These are phyloP conservation scores for Fonsecaea pugnacius DNA, from an alignment of 2,329 filamentous ascomycete genomes.

Conservation along the genomic window DNA sequence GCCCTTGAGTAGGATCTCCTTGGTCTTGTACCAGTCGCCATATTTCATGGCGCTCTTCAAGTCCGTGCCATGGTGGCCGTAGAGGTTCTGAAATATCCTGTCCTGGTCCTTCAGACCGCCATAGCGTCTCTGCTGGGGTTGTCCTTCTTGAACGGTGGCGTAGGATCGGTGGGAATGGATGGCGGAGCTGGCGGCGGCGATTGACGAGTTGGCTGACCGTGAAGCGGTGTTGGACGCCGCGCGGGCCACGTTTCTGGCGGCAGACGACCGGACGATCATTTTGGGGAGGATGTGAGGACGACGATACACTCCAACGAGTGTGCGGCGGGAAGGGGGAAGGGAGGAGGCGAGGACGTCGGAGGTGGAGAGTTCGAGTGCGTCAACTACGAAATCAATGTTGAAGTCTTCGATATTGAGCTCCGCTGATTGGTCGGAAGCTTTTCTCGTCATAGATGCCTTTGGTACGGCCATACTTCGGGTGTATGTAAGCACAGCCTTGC, in stretches of 20 bases:
- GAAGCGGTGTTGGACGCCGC: conserved; percentile 45
- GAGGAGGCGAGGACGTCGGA: neutral
- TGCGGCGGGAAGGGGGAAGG: conserved; percentile 2
- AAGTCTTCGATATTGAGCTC: conserved; percentile 28
- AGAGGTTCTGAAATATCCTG: conserved; percentile 98
- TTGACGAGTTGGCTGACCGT: conserved; percentile 48
- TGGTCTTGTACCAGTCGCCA: conserved; percentile 99
- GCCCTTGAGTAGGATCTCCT: conserved; percentile 95
- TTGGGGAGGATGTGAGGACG: conserved; percentile 5
- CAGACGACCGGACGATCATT: conserved; percentile 40
- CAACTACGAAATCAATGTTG: conserved; percentile 15
- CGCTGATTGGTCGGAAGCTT: conserved; percentile 22
- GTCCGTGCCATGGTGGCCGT: conserved; percentile 88
- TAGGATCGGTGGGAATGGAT: conserved; percentile 67
- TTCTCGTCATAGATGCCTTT: neutral
- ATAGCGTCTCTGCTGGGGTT: conserved; percentile 70
- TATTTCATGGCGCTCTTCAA: conserved; percentile 95
- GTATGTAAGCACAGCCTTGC: neutral
- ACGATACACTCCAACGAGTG: conserved; percentile 10
- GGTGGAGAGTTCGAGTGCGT: neutral
- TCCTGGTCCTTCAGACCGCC: conserved; percentile 94
- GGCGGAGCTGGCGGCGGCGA: conserved; percentile 37
- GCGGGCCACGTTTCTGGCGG: conserved; percentile 39
- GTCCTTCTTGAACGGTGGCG: conserved; percentile 77
- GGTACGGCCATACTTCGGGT: conserved; percentile 10